These are phyloP conservation scores for Phialophora chinensis DNA, from an alignment of 2,329 filamentous ascomycete species.

Conservation along the genomic window DNA sequence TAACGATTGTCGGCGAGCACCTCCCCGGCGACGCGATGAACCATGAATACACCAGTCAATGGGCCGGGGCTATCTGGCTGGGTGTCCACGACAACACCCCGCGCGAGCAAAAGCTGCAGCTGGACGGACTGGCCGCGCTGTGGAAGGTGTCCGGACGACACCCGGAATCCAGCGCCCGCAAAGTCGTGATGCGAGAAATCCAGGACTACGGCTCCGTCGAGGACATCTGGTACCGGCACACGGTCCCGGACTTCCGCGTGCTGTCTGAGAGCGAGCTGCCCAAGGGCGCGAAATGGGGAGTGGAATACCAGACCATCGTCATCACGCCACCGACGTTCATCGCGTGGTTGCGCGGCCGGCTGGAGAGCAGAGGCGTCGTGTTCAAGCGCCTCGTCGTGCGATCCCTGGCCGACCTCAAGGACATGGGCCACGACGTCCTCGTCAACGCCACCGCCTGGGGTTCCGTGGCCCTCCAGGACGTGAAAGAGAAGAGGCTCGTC, in stretches of 20 bases:
- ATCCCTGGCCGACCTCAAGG: conserved; percentile 36
- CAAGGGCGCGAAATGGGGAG: conserved; percentile 35
- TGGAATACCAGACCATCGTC: conserved; percentile 37
- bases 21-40: conserved; percentile 42
- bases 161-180: too few species aligned
- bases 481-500: too few species aligned
- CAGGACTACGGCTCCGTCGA: too few species aligned
- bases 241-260: too few species aligned
- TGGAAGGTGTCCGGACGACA: too few species aligned
- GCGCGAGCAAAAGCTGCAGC: too few species aligned
- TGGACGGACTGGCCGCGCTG: too few species aligned
- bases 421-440: conserved; percentile 39
- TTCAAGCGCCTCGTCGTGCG: conserved; percentile 37
- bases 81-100: conserved; percentile 17
- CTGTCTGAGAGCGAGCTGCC: conserved; percentile 34
- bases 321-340: conserved; percentile 40
- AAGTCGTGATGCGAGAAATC: too few species aligned
- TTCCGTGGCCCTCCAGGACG: too few species aligned
- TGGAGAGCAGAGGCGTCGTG: conserved; percentile 28
- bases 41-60: conserved; percentile 45
- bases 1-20: conserved; percentile 46
- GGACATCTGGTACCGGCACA: too few species aligned
- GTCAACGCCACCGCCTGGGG: conserved; percentile 38
- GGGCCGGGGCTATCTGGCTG: conserved; percentile 45
- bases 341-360: conserved; percentile 38